phyloP scores from a whole-genome alignment of 352 stramenopile species.

The Peronospora destructor region DNA sequence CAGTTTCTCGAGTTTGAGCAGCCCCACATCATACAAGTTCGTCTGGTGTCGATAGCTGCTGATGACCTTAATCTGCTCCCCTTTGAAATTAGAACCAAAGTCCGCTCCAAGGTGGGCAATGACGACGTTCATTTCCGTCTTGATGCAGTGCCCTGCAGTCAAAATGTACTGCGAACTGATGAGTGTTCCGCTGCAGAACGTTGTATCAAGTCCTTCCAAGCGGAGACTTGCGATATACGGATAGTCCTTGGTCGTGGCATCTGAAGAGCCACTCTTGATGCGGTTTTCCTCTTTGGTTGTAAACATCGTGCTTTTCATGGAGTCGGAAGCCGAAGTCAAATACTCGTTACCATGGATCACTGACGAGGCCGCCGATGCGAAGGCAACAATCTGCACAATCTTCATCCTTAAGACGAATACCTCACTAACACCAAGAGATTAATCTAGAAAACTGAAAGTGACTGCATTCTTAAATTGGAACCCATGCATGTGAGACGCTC shows the following conservation, averaged over 20 bases:
- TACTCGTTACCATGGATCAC: conserved; percentile 24
- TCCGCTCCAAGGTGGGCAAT: conserved; percentile 29
- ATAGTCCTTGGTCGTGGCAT: conserved; percentile 41
- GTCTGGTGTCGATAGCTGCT: conserved; percentile 21
- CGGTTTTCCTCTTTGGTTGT: conserved; percentile 24
- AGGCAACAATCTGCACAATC: conserved; percentile 11
- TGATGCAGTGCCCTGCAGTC: conserved; percentile 65
- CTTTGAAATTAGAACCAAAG: conserved; percentile 9
- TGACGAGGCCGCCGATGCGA: conserved; percentile 14
- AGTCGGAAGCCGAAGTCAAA: conserved; percentile 11
- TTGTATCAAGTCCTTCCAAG: conserved; percentile 24
- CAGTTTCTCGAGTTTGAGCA: conserved; percentile 23
- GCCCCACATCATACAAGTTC: conserved; percentile 23
- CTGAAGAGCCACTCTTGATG: conserved; percentile 41
- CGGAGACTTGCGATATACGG: conserved; percentile 46
- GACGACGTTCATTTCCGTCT: conserved; percentile 27
- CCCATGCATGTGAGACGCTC: no score
- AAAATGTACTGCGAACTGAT: conserved; percentile 53
- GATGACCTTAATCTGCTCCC: conserved; percentile 22
- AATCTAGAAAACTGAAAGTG: no score
- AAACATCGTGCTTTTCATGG: conserved; percentile 13
- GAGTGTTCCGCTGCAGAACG: conserved; percentile 53
- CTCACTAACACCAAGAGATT: no score
- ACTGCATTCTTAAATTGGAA: no score
- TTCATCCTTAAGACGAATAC: conserved; percentile 10